Percentiles rank a stretch among this genome's conserved stretches.
Conservation (phyloP, 2,329 filamentous ascomycete genomes). For the Aspergillus quadrilineatus region DNA sequence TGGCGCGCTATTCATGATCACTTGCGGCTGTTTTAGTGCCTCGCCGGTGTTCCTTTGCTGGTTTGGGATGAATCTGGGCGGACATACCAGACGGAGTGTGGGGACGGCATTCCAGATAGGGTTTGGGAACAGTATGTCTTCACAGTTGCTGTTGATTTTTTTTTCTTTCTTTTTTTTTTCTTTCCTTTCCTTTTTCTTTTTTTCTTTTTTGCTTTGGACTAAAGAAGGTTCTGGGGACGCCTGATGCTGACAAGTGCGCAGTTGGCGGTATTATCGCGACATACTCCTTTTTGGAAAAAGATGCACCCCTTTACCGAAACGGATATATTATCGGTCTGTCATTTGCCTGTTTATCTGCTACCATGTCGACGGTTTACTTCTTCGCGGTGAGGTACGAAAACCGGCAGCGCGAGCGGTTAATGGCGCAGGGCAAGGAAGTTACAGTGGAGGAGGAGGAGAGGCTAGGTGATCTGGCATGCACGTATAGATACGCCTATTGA, state of each 20-base stretch:
- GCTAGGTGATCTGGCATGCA: slow-evolving; percentile 17
- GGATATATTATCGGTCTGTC: slow-evolving; percentile 20
- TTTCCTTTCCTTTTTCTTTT: no score
- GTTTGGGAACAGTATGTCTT: slow-evolving; percentile 53
- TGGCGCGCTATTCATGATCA: slow-evolving; percentile 75
- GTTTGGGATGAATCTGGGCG: slow-evolving; percentile 77
- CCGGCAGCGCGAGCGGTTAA: slow-evolving; percentile 8
- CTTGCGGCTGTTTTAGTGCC: slow-evolving; percentile 74
- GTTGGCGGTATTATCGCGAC: slow-evolving; percentile 20
- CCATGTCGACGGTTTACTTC: slow-evolving; percentile 11
- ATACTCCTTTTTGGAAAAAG: slow-evolving; percentile 20
- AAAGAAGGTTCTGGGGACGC: no score
- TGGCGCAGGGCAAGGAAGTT: slow-evolving; percentile 2
- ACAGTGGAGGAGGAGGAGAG: slow-evolving; percentile 10
- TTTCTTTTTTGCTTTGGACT: no score
- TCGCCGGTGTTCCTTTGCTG: slow-evolving; percentile 84
- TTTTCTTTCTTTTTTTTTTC: no score
- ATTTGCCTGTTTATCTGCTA: slow-evolving; percentile 15
- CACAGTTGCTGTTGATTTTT: no score
- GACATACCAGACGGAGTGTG: slow-evolving; percentile 68
- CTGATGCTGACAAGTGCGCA: not conserved
- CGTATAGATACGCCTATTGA: slow-evolving; percentile 21
- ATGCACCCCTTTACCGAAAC: slow-evolving; percentile 18
- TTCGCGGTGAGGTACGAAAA: slow-evolving; percentile 14
- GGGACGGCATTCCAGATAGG: slow-evolving; percentile 75